phyloP scores from a whole-genome alignment of 768 basidiomycete genomes.

The Lactarius deliciosus region DNA sequence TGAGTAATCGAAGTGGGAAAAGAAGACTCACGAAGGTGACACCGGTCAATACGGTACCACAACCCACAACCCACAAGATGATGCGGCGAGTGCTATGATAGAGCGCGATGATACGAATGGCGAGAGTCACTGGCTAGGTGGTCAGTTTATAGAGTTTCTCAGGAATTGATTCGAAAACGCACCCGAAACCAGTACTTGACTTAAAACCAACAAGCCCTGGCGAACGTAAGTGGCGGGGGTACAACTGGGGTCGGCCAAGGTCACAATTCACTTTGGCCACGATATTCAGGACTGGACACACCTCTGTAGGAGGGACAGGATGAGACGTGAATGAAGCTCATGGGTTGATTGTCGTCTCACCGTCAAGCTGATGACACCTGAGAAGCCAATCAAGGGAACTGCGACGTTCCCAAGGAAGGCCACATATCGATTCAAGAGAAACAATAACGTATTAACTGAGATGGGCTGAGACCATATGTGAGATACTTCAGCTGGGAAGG shows the following conservation, averaged over 20 bases:
- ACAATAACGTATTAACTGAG: slow-evolving; percentile 42
- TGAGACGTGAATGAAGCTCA: not conserved
- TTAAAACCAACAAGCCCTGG: slow-evolving; percentile 43
- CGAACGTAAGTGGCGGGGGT: slow-evolving; percentile 40
- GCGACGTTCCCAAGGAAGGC: slow-evolving; percentile 41
- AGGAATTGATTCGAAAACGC: slow-evolving; percentile 28
- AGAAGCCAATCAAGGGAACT: slow-evolving; percentile 30
- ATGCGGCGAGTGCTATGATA: slow-evolving; percentile 45
- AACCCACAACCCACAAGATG: slow-evolving; percentile 38
- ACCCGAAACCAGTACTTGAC: slow-evolving; percentile 50
- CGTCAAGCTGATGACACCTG: slow-evolving; percentile 16
- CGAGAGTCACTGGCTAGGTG: slow-evolving; percentile 41
- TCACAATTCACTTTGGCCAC: not conserved
- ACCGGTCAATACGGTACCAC: slow-evolving; percentile 36
- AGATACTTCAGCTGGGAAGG: slow-evolving; percentile 40
- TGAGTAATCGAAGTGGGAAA: not conserved
- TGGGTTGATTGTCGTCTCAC: slow-evolving; percentile 17
- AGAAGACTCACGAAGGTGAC: slow-evolving; percentile 40
- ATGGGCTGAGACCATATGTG: slow-evolving; percentile 48
- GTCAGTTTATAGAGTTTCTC: not conserved
- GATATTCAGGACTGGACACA: slow-evolving; percentile 6
- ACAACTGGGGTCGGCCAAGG: slow-evolving; percentile 39
- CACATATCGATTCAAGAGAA: slow-evolving; percentile 52
- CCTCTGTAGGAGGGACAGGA: slow-evolving; percentile 26
- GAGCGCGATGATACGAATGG: slow-evolving; percentile 51